Evolutionary conservation across 2,329 filamentous ascomycete genomes (phyloP), one percentile per base, ranked within the genome.

Genomic region (Aureobasidium leucospermi): DNA sequence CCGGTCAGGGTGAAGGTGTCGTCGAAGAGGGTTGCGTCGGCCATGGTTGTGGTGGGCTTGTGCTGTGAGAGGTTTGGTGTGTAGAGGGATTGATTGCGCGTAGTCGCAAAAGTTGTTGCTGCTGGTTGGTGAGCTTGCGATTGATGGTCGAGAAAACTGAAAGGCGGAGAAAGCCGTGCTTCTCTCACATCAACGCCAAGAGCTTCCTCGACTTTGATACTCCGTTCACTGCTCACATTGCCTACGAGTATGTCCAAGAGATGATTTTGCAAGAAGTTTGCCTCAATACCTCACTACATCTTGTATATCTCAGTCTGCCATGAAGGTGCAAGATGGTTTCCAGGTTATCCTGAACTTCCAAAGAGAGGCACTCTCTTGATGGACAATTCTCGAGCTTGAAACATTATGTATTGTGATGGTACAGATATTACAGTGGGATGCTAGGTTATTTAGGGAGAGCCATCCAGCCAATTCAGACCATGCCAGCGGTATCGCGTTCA

Each of bases 11-110:
- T 88, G 82, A 97, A 96, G 69, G 84, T 87, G 71, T 96, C 91
- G 76, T 96, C 91, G 77, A 95, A 96, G 74, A 97, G 89, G 69
- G 94, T 87, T 61, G 92, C 87, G 78, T 97, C 93, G 66, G 88
- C 87, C 75, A 90, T 85, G 66, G 76, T 79, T 67, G 77, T 11
- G 16, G 58, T n/a, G n/a, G 15, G 34, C 47, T 23, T 29, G 11
- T 49, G 10, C 9, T 4, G 43, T 6, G 11, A 3, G 32, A 9
- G 19, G n/a, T 13, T 39, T 38, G 29, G 36, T 38, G 38, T 59
- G 19, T 3, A 7, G 45, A n/a, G 15, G 29, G 15, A 15, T 39
- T 53, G 48, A 23, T 38, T 38, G 13, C 39, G 23, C 29, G 41
- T 29, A 41, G 42, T 7, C 19, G 51, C 4, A 34, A 28, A 10